A percentile compares a stretch with the other conserved stretches of the same genome.
Conservation (phyloP, 1,139 yeast species). For the Lizanozyma gosingica region DNA sequence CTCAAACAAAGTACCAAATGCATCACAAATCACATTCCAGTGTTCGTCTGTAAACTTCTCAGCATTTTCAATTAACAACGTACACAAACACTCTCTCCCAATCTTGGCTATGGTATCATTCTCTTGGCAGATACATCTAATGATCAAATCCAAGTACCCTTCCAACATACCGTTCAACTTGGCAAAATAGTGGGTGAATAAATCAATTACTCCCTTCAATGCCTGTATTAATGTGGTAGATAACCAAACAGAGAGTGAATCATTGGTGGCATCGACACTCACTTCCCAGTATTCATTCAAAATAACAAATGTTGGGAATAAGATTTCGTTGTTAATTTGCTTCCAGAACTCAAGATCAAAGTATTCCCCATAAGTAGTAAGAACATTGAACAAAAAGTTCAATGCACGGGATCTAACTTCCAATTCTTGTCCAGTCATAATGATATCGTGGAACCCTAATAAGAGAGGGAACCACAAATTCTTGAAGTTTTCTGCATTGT, state of each 20-base stretch:
- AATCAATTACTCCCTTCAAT: conserved; percentile 73
- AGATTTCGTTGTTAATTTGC: conserved; percentile 59
- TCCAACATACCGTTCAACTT: conserved; percentile 64
- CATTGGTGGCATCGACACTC: conserved; percentile 56
- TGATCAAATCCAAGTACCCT: conserved; percentile 68
- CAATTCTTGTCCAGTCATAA: conserved; percentile 88
- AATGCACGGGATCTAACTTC: conserved; percentile 91
- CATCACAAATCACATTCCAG: conserved; percentile 65
- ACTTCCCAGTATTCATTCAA: conserved; percentile 72
- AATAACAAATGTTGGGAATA: conserved; percentile 86
- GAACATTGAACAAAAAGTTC: conserved; percentile 69
- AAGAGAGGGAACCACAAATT: conserved; percentile 76
- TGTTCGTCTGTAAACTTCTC: conserved; percentile 52
- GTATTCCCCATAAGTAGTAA: conserved; percentile 69
- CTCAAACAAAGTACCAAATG: conserved; percentile 62
- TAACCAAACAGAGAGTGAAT: conserved; percentile 88
- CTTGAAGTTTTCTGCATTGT: conserved; percentile 28
- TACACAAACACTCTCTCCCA: conserved; percentile 83
- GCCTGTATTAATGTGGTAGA: conserved; percentile 96
- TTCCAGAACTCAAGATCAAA: conserved; percentile 80
- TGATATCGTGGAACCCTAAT: conserved; percentile 76
- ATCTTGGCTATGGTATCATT: conserved; percentile 94
- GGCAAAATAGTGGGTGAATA: conserved; percentile 74
- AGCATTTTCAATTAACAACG: conserved; percentile 66
- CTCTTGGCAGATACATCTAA: conserved; percentile 90